phyloP scores from a whole-genome alignment of 208 protist species.

The Blastocrithidia nonstop region DNA sequence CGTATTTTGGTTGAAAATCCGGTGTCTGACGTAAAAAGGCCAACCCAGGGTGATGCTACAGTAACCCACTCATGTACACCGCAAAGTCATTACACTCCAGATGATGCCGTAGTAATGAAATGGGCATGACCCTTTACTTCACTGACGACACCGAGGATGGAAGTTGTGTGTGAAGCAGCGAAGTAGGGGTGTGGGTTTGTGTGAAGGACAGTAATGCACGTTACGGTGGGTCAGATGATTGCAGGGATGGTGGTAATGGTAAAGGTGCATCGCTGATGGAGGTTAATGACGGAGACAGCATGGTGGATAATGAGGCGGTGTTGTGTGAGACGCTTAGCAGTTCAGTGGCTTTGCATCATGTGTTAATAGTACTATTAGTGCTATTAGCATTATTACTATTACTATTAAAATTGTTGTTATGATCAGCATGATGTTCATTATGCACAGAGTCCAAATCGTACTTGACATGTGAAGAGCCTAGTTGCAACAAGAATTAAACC shows the following conservation, averaged over 20 bases:
- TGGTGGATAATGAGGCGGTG: too few relatives aligned
- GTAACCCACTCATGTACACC: conserved; percentile 52
- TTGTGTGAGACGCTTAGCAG: too few relatives aligned
- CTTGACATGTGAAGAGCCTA: too few relatives aligned
- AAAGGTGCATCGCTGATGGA: too few relatives aligned
- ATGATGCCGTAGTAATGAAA: conserved; percentile 15
- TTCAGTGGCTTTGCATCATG: too few relatives aligned
- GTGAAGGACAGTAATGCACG: conserved; percentile 1
- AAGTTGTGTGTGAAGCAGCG: not conserved
- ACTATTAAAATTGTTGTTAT: not conserved
- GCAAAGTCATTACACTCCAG: conserved; percentile 65
- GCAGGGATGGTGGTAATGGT: conserved; percentile 5
- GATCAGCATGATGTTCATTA: not conserved
- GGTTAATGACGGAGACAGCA: too few relatives aligned
- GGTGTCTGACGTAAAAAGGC: conserved; percentile 85
- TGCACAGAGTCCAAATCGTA: too few relatives aligned
- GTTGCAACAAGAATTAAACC: too few relatives aligned
- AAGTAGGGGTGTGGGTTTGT: conserved; percentile 1
- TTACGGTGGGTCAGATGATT: conserved; percentile 2
- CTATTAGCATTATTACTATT: not conserved
- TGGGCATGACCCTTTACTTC: not conserved
- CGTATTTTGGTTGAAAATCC: conserved; percentile 90
- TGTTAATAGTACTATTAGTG: not conserved
- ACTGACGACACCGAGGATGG: too few relatives aligned
- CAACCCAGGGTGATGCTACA: conserved; percentile 86